A percentile compares a stretch with the other conserved stretches of the same genome.
These are phyloP conservation scores for Jaapia argillacea DNA, from an alignment of 768 basidiomycete genomes.

Conservation along the genomic window DNA sequence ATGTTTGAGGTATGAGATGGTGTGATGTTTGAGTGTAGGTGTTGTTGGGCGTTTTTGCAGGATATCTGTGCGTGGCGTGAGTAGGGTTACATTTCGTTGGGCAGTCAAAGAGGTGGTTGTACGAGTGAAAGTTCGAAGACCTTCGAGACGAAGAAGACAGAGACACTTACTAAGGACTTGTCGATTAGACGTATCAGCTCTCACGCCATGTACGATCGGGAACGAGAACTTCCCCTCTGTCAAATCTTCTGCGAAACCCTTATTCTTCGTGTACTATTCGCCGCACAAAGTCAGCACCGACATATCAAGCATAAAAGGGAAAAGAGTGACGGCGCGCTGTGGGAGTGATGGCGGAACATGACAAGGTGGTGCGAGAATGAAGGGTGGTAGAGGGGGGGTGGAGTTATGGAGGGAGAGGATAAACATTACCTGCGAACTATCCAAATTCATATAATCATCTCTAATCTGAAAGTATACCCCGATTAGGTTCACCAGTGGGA, in stretches of 20 bases:
- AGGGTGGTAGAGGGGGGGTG: neutral
- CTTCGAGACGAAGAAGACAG: neutral
- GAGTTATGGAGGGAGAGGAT: too few relatives aligned
- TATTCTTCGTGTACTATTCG: conserved; percentile 68
- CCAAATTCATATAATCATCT: conserved; percentile 96
- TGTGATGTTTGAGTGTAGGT: conserved; percentile 69
- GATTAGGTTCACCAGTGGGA: conserved; percentile 88
- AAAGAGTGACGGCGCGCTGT: too few relatives aligned
- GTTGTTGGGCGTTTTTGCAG: conserved; percentile 83
- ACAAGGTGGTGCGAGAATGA: neutral
- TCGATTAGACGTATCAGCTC: conserved; percentile 64
- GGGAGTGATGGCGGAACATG: neutral
- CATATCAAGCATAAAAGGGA: too few relatives aligned
- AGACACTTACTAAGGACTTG: conserved; percentile 71
- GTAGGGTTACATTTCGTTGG: neutral
- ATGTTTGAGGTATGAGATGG: conserved; percentile 67
- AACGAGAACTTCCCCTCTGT: conserved; percentile 98
- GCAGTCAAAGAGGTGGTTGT: neutral
- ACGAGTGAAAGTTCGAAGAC: neutral
- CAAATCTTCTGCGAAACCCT: conserved; percentile 88
- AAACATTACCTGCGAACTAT: conserved; percentile 62
- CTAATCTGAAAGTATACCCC: conserved; percentile 94
- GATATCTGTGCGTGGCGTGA: conserved; percentile 47
- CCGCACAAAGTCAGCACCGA: neutral
- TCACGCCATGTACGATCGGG: conserved; percentile 85